Evolutionary conservation across 768 basidiomycete genomes (phyloP), one percentile per base, ranked within the genome.

Genomic region (Tylopilus felleus): DNA sequence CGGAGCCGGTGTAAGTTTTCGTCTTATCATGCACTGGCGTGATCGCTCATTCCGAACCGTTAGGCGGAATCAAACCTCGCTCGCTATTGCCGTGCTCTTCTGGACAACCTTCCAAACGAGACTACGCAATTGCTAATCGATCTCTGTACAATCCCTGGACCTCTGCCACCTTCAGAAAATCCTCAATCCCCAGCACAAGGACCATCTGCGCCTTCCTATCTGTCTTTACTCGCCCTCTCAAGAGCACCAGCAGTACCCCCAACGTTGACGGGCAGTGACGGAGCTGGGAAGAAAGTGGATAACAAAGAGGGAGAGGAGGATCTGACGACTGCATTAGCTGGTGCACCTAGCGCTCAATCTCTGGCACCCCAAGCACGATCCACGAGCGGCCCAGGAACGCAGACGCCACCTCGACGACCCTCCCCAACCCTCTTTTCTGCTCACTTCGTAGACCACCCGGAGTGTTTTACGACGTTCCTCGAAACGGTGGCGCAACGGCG

Each of bases 81-180:
- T 7, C 77, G 90, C 39, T 97, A 98, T 65, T 96, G 95, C 2
- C 84, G 90, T 7, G 88, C 87, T 0, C 80, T 99, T 75, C 78
- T 99, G 0, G 81, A 82, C 7, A 84, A 82, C 42, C 80, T 94
- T 5, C 93, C 96, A 0, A 80, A 86, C 53, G 92, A 93, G 64
- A 95, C 95, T 0, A 98, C 96, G 0, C 82, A 89, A 51, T 78
- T 99, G 0, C 79, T 98, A 7, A 92, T 96, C 48, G 95, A 98
- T 60, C 77, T 98, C 0, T 98, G 96, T 65, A 90, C 93, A 0
- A 85, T 84, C 13, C 69, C 75, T 19, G 76, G 78, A 1, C 77
- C 78, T 5, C 74, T 81, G 4, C 73, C 83, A 1, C 55, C 71
- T 33, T 45, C 60, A 5, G 52, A 53, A 17, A 41, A 2, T 45